Percentiles rank a stretch among this genome's conserved stretches.
Evolutionary conservation across 2,329 filamentous ascomycete species (phyloP).

Genomic region (Madurella mycetomatis): DNA sequence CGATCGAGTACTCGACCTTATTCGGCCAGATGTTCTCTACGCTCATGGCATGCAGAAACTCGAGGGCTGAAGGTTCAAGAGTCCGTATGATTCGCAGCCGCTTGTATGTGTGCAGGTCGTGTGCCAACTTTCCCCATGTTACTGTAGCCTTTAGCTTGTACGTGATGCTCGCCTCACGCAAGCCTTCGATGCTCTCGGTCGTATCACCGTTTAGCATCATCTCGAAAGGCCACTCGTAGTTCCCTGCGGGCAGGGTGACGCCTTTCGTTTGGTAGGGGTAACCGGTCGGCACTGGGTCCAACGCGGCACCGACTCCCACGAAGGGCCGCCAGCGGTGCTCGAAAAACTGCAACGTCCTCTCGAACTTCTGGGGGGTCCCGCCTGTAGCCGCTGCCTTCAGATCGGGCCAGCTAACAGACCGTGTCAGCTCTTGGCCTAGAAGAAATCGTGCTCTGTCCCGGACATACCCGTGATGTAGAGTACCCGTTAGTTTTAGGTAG

Average conservation of each 20-base stretch:
- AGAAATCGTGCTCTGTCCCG: background rate
- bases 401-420: constrained; percentile 45
- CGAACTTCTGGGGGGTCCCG: constrained; percentile 55
- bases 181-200: constrained; percentile 85
- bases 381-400: constrained; percentile 52
- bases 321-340: constrained; percentile 68
- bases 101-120: constrained; percentile 78
- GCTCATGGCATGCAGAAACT: constrained; percentile 83
- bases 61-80: constrained; percentile 68
- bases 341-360: constrained; percentile 57
- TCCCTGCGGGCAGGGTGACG: constrained; percentile 62
- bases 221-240: constrained; percentile 82
- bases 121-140: constrained; percentile 78
- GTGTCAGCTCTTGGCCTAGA: constrained; percentile 15
- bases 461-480: constrained; percentile 60
- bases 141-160: constrained; percentile 91
- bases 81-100: constrained; percentile 74
- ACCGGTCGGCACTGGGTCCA: constrained; percentile 8
- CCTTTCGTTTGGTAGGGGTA: constrained; percentile 45
- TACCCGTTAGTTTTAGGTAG: constrained; percentile 65
- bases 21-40: constrained; percentile 98
- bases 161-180: constrained; percentile 79
- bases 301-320: constrained; percentile 38
- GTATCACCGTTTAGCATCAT: constrained; percentile 65
- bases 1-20: constrained; percentile 93